phyloP scores from a whole-genome alignment of 2,329 filamentous ascomycete genomes.

The Hypoxylon sp. region DNA sequence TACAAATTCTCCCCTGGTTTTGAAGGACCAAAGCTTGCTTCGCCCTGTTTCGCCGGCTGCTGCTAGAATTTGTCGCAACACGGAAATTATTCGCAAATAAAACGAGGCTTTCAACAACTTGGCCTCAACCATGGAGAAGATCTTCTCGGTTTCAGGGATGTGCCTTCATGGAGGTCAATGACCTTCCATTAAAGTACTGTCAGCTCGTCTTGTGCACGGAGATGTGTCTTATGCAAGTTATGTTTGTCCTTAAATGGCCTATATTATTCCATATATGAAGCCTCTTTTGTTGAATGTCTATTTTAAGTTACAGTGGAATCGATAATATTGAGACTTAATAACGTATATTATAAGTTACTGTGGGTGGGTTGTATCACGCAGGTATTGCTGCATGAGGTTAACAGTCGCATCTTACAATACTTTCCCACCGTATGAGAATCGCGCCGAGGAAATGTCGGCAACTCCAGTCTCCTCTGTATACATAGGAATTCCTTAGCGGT shows the following conservation, averaged over 20 bases:
- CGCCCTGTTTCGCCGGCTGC: slow-evolving; percentile 25
- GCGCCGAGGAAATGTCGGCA: slow-evolving; percentile 25
- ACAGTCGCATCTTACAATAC: slow-evolving; percentile 24
- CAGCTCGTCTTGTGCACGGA: slow-evolving; percentile 39
- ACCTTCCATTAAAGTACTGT: slow-evolving; percentile 30
- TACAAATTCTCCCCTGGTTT: slow-evolving; percentile 19
- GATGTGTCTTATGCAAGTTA: slow-evolving; percentile 30
- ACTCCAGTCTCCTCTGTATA: slow-evolving; percentile 8
- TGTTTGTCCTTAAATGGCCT: slow-evolving; percentile 15
- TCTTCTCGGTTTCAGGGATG: slow-evolving; percentile 31
- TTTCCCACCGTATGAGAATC: slow-evolving; percentile 31
- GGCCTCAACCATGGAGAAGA: slow-evolving; percentile 18
- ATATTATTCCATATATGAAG: slow-evolving; percentile 9
- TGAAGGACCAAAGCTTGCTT: slow-evolving; percentile 25
- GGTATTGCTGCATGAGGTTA: slow-evolving; percentile 20
- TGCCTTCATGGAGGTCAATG: slow-evolving; percentile 13
- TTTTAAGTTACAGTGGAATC: slow-evolving; percentile 34
- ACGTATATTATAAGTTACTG: slow-evolving; percentile 19
- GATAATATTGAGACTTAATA: slow-evolving; percentile 21
- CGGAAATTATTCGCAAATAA: slow-evolving; percentile 40
- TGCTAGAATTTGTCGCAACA: slow-evolving; percentile 21
- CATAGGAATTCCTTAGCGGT: slow-evolving; percentile 6
- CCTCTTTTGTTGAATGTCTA: slow-evolving; percentile 25
- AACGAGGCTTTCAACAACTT: slow-evolving; percentile 34
- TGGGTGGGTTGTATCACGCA: slow-evolving; percentile 38